Percentiles rank a stretch among this genome's conserved stretches.
Evolutionary conservation across 306 rosid genomes (phyloP).

Genomic region (Gleditsia sinensis): DNA sequence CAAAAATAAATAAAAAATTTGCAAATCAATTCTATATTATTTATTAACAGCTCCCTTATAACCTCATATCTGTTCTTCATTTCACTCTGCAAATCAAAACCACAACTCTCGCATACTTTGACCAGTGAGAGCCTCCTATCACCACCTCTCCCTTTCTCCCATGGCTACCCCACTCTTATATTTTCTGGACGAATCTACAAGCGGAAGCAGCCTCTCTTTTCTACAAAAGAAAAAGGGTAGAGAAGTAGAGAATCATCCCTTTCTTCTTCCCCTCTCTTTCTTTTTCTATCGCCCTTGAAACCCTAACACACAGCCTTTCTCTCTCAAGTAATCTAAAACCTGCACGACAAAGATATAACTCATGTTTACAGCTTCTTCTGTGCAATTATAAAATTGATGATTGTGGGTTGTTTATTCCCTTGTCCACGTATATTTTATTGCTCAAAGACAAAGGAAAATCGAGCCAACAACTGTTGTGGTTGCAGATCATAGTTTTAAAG

Average conservation of each 20-base stretch:
- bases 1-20: not conserved
- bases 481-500: conserved; percentile 45
- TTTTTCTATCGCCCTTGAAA: conserved; percentile 36
- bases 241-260: conserved; percentile 38
- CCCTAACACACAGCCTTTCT: conserved; percentile 66
- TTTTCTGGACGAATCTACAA: conserved; percentile 50
- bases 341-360: no score
- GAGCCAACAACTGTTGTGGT: conserved; percentile 31
- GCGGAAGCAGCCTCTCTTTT: conserved; percentile 48
- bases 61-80: conserved; percentile 32
- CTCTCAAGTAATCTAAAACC: no score
- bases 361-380: conserved; percentile 21
- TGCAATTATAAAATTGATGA: conserved; percentile 36
- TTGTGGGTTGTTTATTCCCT: conserved; percentile 44
- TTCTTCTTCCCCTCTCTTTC: conserved; percentile 14
- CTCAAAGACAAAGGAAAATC: conserved; percentile 47
- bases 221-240: conserved; percentile 43
- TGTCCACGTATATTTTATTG: conserved; percentile 28
- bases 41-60: not conserved
- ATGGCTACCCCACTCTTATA: conserved; percentile 65
- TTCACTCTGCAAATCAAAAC: conserved; percentile 47
- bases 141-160: conserved; percentile 24
- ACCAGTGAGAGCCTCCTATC: conserved; percentile 33
- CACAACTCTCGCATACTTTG: conserved; percentile 58
- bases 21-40: not conserved